Conservation (phyloP, 257 asterid species). For the Solanum commersonii region DNA sequence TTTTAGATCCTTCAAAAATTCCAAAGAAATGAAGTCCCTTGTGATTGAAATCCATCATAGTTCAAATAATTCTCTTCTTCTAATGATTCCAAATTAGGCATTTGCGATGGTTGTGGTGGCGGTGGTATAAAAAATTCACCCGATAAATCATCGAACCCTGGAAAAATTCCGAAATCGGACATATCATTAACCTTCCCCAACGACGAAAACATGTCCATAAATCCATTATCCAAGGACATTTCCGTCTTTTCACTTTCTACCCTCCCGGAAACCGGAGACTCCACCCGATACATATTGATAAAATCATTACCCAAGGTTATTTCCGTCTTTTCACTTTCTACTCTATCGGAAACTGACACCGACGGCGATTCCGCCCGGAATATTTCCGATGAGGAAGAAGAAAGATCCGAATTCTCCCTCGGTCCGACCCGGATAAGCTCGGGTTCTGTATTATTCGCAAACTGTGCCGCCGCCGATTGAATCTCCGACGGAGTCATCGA, state of each 20-base stretch:
- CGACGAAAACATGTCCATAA: constrained; percentile 26
- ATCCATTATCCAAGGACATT: constrained; percentile 33
- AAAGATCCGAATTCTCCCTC: constrained; percentile 18
- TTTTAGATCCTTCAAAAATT: constrained; percentile 20
- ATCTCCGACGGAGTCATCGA: constrained; percentile 49
- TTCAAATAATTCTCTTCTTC: constrained; percentile 14
- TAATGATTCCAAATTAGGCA: constrained; percentile 15
- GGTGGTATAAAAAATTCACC: constrained; percentile 27
- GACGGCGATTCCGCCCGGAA: constrained; percentile 45
- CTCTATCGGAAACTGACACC: constrained; percentile 35
- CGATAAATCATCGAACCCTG: constrained; percentile 47
- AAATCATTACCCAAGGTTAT: constrained; percentile 31
- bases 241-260: constrained; percentile 26
- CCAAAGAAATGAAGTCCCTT: constrained; percentile 47
- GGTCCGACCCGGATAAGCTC: background rate
- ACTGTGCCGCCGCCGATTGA: constrained; percentile 56
- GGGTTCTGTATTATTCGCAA: constrained; percentile 26
- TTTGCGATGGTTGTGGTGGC: constrained; percentile 6
- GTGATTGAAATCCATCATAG: constrained; percentile 23
- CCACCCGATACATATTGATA: constrained; percentile 36
- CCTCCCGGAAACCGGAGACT: constrained; percentile 1
- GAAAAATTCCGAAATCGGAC: constrained; percentile 40
- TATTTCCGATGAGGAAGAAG: constrained; percentile 19
- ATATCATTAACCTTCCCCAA: constrained; percentile 18
- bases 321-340: constrained; percentile 21